These are phyloP conservation scores for Rhizopogon roseolus DNA, from an alignment of 768 basidiomycete genomes.

Conservation along the genomic window DNA sequence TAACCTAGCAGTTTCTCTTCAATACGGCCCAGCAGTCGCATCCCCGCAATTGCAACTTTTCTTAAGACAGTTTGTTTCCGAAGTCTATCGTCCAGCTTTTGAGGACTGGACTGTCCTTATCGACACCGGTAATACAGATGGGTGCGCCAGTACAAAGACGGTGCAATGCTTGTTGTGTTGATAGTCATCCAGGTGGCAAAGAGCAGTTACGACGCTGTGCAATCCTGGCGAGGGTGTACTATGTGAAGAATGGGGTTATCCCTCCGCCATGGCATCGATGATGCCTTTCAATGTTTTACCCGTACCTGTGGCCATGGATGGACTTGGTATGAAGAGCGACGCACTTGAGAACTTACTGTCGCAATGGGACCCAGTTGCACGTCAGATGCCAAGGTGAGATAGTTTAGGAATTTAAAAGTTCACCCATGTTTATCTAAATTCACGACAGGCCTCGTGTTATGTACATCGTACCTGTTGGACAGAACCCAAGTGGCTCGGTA, in stretches of 20 bases:
- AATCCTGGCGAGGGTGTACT: constrained; percentile 61
- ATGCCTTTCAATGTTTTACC: constrained; percentile 37
- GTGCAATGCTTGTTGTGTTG: constrained; percentile 7
- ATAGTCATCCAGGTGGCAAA: constrained; percentile 36
- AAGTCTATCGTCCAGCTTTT: constrained; percentile 56
- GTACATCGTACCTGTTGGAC: constrained; percentile 77
- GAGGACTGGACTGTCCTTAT: constrained; percentile 52
- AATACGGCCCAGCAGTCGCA: constrained; percentile 45
- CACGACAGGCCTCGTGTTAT: constrained; percentile 56
- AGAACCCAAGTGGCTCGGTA: constrained; percentile 78
- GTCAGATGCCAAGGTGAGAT: constrained; percentile 51
- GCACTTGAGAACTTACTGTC: constrained; percentile 54
- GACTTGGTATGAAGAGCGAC: constrained; percentile 59
- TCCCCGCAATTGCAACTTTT: constrained; percentile 30
- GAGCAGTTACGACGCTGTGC: constrained; percentile 54
- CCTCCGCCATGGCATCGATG: constrained; percentile 39
- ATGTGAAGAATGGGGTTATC: constrained; percentile 73
- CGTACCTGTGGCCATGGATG: constrained; percentile 64
- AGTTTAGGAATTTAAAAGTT: neutral
- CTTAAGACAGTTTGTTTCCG: constrained; percentile 18
- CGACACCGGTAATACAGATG: constrained; percentile 71
- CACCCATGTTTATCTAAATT: neutral
- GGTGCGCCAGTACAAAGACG: constrained; percentile 21
- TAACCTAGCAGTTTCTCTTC: constrained; percentile 61
- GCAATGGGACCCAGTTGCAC: constrained; percentile 58